A percentile compares a stretch with the other conserved stretches of the same genome.
phyloP scores from a whole-genome alignment of 2,329 filamentous ascomycete species.

The Aspergillus sp. region DNA sequence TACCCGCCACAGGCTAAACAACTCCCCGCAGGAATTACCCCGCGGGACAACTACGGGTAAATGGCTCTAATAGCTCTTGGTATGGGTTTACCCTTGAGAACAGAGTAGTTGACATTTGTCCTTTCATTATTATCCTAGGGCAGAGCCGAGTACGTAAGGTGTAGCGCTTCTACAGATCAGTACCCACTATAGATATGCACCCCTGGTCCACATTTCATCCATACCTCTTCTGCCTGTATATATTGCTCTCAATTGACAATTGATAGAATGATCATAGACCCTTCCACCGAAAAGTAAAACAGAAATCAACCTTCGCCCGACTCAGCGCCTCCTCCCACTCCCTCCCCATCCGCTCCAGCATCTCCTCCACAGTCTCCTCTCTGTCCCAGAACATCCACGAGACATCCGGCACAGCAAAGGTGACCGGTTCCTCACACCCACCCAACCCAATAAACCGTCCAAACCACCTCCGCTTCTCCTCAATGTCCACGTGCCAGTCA shows the following conservation, averaged over 20 bases:
- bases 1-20: neutral
- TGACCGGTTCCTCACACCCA: conserved; percentile 37
- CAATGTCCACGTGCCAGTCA: conserved; percentile 26
- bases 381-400: neutral
- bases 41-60: neutral
- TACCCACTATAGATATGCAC: too few species aligned
- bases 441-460: conserved; percentile 44
- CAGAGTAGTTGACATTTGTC: too few species aligned
- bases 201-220: too few species aligned
- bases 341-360: conserved; percentile 22
- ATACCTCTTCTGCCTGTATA: neutral
- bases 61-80: neutral
- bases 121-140: too few species aligned
- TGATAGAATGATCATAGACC: neutral
- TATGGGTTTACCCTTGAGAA: too few species aligned
- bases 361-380: conserved; percentile 13
- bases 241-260: neutral
- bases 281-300: conserved; percentile 18
- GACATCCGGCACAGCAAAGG: conserved; percentile 11
- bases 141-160: too few species aligned
- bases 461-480: conserved; percentile 41
- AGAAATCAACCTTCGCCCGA: conserved; percentile 23
- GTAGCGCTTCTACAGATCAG: neutral
- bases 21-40: neutral
- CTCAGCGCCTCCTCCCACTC: conserved; percentile 31